phyloP scores from a whole-genome alignment of 164 flowering plant genomes.

The Protea cynaroides region DNA sequence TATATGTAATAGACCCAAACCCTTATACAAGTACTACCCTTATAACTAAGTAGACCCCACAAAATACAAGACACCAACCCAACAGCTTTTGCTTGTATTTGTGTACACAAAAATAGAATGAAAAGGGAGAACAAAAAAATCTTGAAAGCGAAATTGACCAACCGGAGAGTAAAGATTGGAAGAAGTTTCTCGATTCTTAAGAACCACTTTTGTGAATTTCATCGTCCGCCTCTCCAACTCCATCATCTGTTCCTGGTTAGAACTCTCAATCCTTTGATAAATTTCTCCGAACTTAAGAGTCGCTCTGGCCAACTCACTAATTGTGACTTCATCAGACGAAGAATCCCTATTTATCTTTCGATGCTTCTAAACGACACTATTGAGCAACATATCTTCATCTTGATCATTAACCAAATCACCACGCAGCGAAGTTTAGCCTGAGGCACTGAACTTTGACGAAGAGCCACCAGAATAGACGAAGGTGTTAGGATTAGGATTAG shows the following conservation, averaged over 20 bases:
- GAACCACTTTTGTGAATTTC: conserved; percentile 51
- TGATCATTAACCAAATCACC: conserved; percentile 12
- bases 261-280: conserved; percentile 48
- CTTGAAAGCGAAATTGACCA: too few relatives aligned
- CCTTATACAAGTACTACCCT: too few relatives aligned
- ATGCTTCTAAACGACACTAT: conserved; percentile 13
- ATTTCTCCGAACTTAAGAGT: conserved; percentile 45
- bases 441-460: conserved; percentile 16
- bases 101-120: too few relatives aligned
- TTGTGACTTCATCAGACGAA: conserved; percentile 22
- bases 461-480: conserved; percentile 13
- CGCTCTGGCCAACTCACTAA: conserved; percentile 46
- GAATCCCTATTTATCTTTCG: conserved; percentile 15
- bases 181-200: too few relatives aligned
- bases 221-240: conserved; percentile 58
- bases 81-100: too few relatives aligned
- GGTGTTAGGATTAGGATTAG: conserved; percentile 4
- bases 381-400: conserved; percentile 9
- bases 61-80: too few relatives aligned
- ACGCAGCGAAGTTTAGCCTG: conserved; percentile 11
- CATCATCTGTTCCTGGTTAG: conserved; percentile 48
- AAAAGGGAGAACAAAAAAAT: too few relatives aligned
- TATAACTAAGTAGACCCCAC: too few relatives aligned
- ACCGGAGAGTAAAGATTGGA: too few relatives aligned
- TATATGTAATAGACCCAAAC: too few relatives aligned